A percentile compares a stretch with the other conserved stretches of the same genome.
These are phyloP conservation scores for Chlamydomonas sphaeroides DNA, from an alignment of 139 green algal species.

Conservation along the genomic window DNA sequence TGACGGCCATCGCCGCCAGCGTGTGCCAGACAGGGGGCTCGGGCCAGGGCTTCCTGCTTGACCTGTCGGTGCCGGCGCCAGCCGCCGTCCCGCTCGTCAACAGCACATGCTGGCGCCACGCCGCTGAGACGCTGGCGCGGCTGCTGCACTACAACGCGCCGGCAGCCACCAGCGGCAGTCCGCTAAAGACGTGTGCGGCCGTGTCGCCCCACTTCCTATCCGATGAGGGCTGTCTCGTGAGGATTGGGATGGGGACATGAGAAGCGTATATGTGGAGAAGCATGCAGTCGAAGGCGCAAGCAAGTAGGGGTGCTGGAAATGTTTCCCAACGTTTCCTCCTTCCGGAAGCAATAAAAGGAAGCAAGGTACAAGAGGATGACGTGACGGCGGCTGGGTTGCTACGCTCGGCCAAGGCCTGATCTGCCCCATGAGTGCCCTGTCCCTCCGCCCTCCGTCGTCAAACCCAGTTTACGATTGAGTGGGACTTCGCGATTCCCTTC, in stretches of 20 bases:
- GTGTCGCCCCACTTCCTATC: background rate
- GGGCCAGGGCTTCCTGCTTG: background rate
- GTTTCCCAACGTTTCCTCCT: too few relatives aligned
- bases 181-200: background rate
- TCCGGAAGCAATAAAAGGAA: too few relatives aligned
- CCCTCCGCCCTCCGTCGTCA: too few relatives aligned
- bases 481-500: background rate
- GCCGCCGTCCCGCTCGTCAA: background rate
- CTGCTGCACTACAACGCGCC: background rate
- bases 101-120: background rate
- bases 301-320: too few relatives aligned
- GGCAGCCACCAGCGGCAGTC: background rate
- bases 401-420: background rate
- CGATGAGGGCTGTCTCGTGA: background rate
- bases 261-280: too few relatives aligned
- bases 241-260: too few relatives aligned
- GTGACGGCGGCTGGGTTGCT: too few relatives aligned
- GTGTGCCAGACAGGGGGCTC: background rate
- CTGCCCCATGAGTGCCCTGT: background rate
- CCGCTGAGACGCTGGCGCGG: background rate
- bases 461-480: background rate
- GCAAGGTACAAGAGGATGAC: too few relatives aligned
- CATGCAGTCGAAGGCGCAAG: too few relatives aligned
- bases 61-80: background rate
- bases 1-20: background rate